Conservation (phyloP, 257 asterid genomes). For the Jaltomata sinuosa region DNA sequence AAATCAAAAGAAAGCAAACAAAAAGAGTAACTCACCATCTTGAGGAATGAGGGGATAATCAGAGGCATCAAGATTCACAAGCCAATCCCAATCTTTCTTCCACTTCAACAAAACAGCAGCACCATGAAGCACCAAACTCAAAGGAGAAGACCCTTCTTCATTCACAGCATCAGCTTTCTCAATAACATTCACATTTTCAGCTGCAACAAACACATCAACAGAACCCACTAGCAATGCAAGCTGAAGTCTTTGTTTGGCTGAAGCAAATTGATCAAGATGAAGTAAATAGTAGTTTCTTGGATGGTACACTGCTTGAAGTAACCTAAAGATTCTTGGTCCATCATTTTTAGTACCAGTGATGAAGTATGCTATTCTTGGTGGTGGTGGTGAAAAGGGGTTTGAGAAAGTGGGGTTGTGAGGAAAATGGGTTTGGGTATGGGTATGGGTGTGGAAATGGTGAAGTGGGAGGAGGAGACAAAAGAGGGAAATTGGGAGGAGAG, state of each 20-base stretch:
- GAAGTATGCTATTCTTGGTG: slow-evolving; percentile 31
- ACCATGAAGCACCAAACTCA: slow-evolving; percentile 26
- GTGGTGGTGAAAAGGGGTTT: slow-evolving; percentile 13
- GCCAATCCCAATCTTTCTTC: slow-evolving; percentile 39
- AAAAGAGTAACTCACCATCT: slow-evolving; percentile 13
- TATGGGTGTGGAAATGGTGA: slow-evolving; percentile 1
- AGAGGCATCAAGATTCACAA: slow-evolving; percentile 29
- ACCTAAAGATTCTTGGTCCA: slow-evolving; percentile 26
- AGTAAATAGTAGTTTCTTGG: slow-evolving; percentile 34
- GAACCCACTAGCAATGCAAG: slow-evolving; percentile 25
- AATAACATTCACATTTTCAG: slow-evolving; percentile 27
- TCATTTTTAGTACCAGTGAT: slow-evolving; percentile 23
- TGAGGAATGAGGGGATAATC: slow-evolving; percentile 37
- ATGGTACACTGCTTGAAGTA: slow-evolving; percentile 26
- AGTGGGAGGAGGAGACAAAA: slow-evolving; percentile 12
- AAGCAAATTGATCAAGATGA: slow-evolving; percentile 29
- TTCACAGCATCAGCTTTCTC: slow-evolving; percentile 18
- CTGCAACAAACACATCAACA: slow-evolving; percentile 20
- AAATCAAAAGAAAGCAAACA: background rate
- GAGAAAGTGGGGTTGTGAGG: background rate
- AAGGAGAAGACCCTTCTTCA: slow-evolving; percentile 26
- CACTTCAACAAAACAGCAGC: slow-evolving; percentile 30
- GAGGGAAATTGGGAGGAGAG: slow-evolving; percentile 20
- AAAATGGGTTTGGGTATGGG: background rate
- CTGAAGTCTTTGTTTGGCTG: slow-evolving; percentile 8